A percentile compares a stretch with the other conserved stretches of the same genome.
phyloP scores from a whole-genome alignment of 305 asterid genomes.

The Rubia peregrina region DNA sequence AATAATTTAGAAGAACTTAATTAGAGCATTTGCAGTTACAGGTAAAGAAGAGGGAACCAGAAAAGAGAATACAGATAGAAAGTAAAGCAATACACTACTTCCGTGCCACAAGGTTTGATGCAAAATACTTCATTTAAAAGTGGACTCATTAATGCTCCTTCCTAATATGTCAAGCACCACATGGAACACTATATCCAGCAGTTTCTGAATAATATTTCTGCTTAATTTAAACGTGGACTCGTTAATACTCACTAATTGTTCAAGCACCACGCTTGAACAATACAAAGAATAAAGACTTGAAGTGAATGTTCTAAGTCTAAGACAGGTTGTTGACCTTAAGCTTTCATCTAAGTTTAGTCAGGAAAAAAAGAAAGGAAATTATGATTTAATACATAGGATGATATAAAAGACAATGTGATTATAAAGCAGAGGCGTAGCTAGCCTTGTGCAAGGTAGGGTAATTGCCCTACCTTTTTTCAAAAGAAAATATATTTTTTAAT shows the following conservation, averaged over 20 bases:
- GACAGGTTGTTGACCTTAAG: not conserved
- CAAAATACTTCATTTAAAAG: not conserved
- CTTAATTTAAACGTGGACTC: not conserved
- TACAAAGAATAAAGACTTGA: not conserved
- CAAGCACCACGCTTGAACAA: not conserved
- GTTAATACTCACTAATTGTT: not conserved
- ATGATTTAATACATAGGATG: not conserved
- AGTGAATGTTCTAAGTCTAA: not conserved
- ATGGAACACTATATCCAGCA: not conserved
- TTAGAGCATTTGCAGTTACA: not conserved
- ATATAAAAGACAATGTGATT: not conserved
- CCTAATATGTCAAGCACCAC: no score
- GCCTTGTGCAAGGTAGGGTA: no score
- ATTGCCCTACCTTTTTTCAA: no score
- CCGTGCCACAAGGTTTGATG: not conserved
- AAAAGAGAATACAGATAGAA: not conserved
- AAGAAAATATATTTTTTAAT: no score
- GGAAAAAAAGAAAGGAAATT: not conserved
- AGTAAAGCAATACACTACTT: not conserved
- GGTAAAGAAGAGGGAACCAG: not conserved
- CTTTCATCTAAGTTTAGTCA: not conserved
- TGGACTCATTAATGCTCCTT: no score
- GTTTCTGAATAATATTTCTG: not conserved
- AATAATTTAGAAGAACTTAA: slow-evolving; percentile 14
- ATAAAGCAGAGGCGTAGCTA: no score